Conservation (phyloP, 257 asterid species). For the Rubia yunnanensis region DNA sequence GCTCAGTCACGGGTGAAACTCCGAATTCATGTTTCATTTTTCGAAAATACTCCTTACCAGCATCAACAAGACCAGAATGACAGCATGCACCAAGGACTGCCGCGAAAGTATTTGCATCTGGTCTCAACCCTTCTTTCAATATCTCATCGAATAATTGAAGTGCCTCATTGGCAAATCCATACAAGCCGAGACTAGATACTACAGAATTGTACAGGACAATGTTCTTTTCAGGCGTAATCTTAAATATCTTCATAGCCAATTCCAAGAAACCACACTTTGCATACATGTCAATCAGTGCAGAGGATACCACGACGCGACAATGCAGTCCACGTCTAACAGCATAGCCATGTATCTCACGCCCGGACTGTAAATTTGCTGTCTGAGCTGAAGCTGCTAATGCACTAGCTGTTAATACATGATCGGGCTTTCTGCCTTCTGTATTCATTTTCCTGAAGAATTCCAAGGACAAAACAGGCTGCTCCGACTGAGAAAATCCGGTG, state of each 20-base stretch:
- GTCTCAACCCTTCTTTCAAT: slow-evolving; percentile 29
- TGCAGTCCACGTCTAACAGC: slow-evolving; percentile 41
- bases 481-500: slow-evolving; percentile 43
- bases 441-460: slow-evolving; percentile 40
- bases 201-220: slow-evolving; percentile 48
- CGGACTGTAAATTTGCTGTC: slow-evolving; percentile 39
- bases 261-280: slow-evolving; percentile 84
- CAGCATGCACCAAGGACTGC: slow-evolving; percentile 71
- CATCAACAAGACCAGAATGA: slow-evolving; percentile 59
- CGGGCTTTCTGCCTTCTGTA: slow-evolving; percentile 28
- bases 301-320: slow-evolving; percentile 41
- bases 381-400: slow-evolving; percentile 49
- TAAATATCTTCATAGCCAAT: slow-evolving; percentile 41
- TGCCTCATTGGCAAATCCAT: slow-evolving; percentile 56
- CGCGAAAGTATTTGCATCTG: slow-evolving; percentile 62
- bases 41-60: slow-evolving; percentile 42
- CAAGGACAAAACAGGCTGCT: slow-evolving; percentile 37
- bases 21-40: slow-evolving; percentile 48
- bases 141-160: slow-evolving; percentile 42
- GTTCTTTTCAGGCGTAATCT: slow-evolving; percentile 41
- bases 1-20: slow-evolving; percentile 45
- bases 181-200: slow-evolving; percentile 52
- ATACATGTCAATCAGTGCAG: slow-evolving; percentile 82
- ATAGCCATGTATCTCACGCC: slow-evolving; percentile 65
- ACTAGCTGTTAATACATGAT: slow-evolving; percentile 43